Conservation (phyloP, 2,329 filamentous ascomycete species). For the Fonsecaea pugnacius region DNA sequence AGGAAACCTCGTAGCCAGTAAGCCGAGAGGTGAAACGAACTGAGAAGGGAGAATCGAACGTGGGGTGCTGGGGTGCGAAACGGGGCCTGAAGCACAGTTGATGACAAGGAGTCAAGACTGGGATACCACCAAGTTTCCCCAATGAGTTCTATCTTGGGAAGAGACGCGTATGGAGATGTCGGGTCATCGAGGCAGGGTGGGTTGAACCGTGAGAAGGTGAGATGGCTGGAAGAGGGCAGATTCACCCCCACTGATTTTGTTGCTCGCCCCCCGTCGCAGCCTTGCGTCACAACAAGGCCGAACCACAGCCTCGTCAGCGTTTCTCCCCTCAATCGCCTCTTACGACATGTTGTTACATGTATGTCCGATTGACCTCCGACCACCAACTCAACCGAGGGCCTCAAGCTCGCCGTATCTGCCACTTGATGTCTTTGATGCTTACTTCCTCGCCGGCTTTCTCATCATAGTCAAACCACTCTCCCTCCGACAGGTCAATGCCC, state of each 20-base stretch:
- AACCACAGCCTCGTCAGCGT: neutral
- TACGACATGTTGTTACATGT: neutral
- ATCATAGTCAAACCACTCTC: constrained; percentile 98
- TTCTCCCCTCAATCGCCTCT: neutral
- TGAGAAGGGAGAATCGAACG: too few relatives aligned
- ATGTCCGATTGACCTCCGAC: neutral
- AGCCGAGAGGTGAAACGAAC: neutral
- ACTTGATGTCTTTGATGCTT: constrained; percentile 85
- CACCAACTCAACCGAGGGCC: neutral
- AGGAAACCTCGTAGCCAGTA: neutral
- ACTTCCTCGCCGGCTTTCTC: constrained; percentile 92
- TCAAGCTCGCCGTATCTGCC: constrained; percentile 77
- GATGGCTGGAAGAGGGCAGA: neutral
- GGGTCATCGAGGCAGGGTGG: neutral
- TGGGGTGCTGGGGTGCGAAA: too few relatives aligned
- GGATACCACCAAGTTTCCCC: too few relatives aligned
- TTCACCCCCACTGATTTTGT: neutral
- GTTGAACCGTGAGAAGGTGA: neutral
- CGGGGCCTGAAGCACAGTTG: too few relatives aligned
- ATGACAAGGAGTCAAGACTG: too few relatives aligned
- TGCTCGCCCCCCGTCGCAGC: neutral
- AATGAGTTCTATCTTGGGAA: too few relatives aligned
- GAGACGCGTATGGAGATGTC: too few relatives aligned
- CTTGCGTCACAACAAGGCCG: constrained; percentile 2
- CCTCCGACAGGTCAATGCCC: constrained; percentile 79